Percentiles rank a stretch among this genome's conserved stretches.
Evolutionary conservation across 2,329 filamentous ascomycete genomes (phyloP).

Genomic region (Magnaporthales sp.): DNA sequence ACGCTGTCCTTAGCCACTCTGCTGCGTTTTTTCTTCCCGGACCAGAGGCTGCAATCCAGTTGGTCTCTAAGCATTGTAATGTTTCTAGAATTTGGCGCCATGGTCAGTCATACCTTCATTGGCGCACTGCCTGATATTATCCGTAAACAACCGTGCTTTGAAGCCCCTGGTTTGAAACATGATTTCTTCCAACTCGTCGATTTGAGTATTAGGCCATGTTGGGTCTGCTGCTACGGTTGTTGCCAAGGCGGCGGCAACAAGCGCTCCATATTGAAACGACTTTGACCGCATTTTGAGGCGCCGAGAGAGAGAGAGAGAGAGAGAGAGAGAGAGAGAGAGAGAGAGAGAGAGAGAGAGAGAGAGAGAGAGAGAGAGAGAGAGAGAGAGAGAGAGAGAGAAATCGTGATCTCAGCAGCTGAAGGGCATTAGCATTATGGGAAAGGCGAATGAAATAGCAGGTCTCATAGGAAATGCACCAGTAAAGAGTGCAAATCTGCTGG

Average conservation of each 20-base stretch:
- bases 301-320: too few relatives aligned
- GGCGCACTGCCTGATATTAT: conserved; percentile 47
- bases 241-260: neutral
- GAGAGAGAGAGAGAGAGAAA: too few relatives aligned
- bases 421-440: neutral
- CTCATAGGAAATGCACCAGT: too few relatives aligned
- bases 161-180: conserved; percentile 51
- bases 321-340: too few relatives aligned
- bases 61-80: neutral
- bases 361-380: too few relatives aligned
- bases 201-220: conserved; percentile 47
- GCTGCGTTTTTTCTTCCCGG: conserved; percentile 49
- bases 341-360: too few relatives aligned
- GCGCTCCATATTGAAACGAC: neutral
- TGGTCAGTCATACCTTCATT: conserved; percentile 26
- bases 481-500: neutral
- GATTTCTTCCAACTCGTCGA: conserved; percentile 56
- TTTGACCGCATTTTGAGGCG: neutral
- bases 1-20: conserved; percentile 52
- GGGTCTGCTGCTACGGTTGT: conserved; percentile 31
- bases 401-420: neutral
- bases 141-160: conserved; percentile 44
- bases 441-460: too few relatives aligned
- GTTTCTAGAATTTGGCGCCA: neutral
- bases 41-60: conserved; percentile 26